Base-by-base conservation (phyloP, 2,329 filamentous ascomycete species). In the Amesomyces nigricolor region DNA sequence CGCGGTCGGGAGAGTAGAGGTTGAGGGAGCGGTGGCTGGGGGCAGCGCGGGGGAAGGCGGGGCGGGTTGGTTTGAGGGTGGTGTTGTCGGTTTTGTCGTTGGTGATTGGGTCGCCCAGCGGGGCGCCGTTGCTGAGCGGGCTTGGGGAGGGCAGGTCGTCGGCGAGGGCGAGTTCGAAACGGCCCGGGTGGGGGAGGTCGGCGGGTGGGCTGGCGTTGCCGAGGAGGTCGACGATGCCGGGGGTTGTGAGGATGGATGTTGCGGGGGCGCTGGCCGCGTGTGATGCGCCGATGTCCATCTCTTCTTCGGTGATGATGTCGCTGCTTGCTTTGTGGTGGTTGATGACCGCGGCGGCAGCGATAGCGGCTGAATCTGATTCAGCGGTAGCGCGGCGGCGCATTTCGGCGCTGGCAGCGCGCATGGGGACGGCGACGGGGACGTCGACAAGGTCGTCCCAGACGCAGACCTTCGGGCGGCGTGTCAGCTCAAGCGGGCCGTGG, bases 381-480 rank as follows among this genome's bases (percentile, higher is more conserved):
- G 70, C 72, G 48, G 79, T 79, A 62, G 78, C 76, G 51, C 83
- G 84, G 52, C 88, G 82, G 57, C 86, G 85, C 75, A 89, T 86
- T 66, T 97, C 92, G n/a, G 85, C 85, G 4, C 89, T 92, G 7
- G 91, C 88, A 8, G 83, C 82, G 48, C 89, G 85, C 78, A 99
- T 86, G 22, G 92, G 92, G 32, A 96, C 90, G 2, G 91, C 94
- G 47, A 97, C 87, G 2, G 94, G 94, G 14, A 99, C 88, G 65
- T 99, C 94, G 19, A 99, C 94, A 19, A 97, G 76, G 67, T 99
- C 94, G 67, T 99, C 94, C 94, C 94, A 99, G 11, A 99, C 92
- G 65, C 91, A 96, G 16, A 99, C 92, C 64, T 92, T 85, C 47
- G 90, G 87, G 62, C 94, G 81, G 60, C 94, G 82, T 4, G 94